phyloP scores from a whole-genome alignment of 495 filamentous ascomycete species.

The Penicillium steckii region DNA sequence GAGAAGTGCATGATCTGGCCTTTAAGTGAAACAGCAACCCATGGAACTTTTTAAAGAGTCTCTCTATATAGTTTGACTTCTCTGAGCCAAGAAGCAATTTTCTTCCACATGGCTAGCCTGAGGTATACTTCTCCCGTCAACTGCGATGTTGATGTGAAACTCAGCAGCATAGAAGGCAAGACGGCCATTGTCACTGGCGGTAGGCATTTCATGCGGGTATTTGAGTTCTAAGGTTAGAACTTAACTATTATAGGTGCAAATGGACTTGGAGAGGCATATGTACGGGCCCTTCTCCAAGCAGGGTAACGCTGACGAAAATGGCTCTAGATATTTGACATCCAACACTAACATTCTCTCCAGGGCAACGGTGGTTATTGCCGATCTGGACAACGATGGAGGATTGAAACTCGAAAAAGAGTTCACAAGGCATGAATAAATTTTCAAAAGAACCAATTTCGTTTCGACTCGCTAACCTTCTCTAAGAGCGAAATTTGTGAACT shows the following conservation, averaged over 20 bases:
- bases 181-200: conserved; percentile 14
- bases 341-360: conserved; percentile 4
- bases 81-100: not conserved
- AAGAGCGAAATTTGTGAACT: conserved; percentile 18
- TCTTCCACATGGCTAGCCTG: not conserved
- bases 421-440: conserved; percentile 4
- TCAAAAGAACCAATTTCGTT: no score
- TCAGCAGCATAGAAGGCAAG: not conserved
- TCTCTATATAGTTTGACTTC: not conserved
- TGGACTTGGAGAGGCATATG: conserved; percentile 24
- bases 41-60: not conserved
- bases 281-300: conserved; percentile 16
- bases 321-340: not conserved
- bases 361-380: conserved; percentile 13
- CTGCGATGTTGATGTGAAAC: conserved; percentile 1
- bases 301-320: conserved; percentile 8
- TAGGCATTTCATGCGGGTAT: not conserved
- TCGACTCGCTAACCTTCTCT: no score
- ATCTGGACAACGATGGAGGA: conserved; percentile 10
- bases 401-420: conserved; percentile 14
- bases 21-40: not conserved
- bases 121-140: not conserved
- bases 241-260: conserved; percentile 15
- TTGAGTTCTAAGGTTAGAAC: not conserved
- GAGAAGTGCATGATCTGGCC: not conserved